These are phyloP conservation scores for Moniliophthora roreri DNA, from an alignment of 1,284 basidiomycete genomes.

Conservation along the genomic window DNA sequence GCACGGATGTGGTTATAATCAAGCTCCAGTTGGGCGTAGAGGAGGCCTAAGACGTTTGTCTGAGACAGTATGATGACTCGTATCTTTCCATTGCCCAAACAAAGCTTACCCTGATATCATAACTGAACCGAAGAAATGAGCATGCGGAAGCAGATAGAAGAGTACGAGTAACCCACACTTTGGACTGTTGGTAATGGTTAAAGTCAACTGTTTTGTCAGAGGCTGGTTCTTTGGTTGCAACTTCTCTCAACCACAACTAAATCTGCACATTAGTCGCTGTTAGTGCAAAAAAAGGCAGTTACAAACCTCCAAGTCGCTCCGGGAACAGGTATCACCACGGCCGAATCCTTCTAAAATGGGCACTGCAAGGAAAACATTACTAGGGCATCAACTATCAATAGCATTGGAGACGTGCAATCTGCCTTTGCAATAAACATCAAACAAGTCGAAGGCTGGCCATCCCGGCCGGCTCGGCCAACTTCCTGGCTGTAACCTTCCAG, in stretches of 20 bases:
- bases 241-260: conserved; percentile 42
- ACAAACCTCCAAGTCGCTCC: conserved; percentile 27
- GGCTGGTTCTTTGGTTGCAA: conserved; percentile 34
- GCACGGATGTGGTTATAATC: conserved; percentile 44
- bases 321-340: conserved; percentile 44
- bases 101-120: conserved; percentile 37
- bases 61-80: conserved; percentile 21
- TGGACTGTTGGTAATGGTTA: conserved; percentile 43
- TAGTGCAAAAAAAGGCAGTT: neutral
- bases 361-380: conserved; percentile 17
- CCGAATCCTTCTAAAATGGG: conserved; percentile 45
- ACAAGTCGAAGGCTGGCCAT: conserved; percentile 61
- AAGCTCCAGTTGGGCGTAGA: conserved; percentile 51
- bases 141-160: neutral
- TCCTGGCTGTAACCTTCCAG: conserved; percentile 73
- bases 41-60: conserved; percentile 43
- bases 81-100: neutral
- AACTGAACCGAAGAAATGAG: conserved; percentile 21
- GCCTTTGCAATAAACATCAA: conserved; percentile 47
- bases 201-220: conserved; percentile 40
- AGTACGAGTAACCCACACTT: conserved; percentile 27
- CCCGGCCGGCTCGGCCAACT: conserved; percentile 75
- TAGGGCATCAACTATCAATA: neutral
- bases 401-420: conserved; percentile 20
- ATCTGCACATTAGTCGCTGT: neutral